These are phyloP conservation scores for Cenococcum geophilum DNA, from an alignment of 495 filamentous ascomycete species.

Conservation along the genomic window DNA sequence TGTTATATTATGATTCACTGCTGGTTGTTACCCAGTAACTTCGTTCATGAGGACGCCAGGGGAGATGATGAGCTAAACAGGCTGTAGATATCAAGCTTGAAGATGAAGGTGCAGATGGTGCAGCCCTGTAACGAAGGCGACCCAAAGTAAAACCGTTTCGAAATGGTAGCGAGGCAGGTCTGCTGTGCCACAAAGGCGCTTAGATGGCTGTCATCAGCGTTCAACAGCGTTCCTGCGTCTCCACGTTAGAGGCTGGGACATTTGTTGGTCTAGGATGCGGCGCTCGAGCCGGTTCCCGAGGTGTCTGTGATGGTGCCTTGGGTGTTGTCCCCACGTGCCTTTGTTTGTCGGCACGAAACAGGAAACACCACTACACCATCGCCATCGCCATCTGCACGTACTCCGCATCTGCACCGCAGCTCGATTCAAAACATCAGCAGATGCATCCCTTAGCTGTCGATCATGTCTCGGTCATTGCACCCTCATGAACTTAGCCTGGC, in stretches of 20 bases:
- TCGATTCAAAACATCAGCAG: neutral
- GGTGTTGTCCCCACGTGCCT: neutral
- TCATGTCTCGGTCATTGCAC: neutral
- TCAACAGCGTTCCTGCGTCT: neutral
- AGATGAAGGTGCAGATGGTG: too few species aligned
- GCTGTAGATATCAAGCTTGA: too few species aligned
- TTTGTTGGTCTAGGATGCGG: neutral
- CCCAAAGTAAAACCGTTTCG: neutral
- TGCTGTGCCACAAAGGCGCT: conserved; percentile 6
- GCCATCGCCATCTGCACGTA: neutral
- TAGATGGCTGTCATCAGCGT: neutral
- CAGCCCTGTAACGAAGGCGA: too few species aligned
- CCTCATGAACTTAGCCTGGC: neutral
- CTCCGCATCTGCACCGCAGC: neutral
- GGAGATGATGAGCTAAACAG: too few species aligned
- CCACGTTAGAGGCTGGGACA: neutral
- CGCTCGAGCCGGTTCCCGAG: neutral
- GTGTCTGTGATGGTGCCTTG: neutral
- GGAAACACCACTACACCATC: neutral
- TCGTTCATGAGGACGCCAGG: too few species aligned
- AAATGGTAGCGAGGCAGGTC: neutral
- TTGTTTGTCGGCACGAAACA: neutral
- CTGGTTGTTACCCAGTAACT: too few species aligned
- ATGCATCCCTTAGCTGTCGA: neutral
- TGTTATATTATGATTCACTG: too few species aligned